Conservation (phyloP, 129 eudicot genomes). For the Kitagawia praeruptora region DNA sequence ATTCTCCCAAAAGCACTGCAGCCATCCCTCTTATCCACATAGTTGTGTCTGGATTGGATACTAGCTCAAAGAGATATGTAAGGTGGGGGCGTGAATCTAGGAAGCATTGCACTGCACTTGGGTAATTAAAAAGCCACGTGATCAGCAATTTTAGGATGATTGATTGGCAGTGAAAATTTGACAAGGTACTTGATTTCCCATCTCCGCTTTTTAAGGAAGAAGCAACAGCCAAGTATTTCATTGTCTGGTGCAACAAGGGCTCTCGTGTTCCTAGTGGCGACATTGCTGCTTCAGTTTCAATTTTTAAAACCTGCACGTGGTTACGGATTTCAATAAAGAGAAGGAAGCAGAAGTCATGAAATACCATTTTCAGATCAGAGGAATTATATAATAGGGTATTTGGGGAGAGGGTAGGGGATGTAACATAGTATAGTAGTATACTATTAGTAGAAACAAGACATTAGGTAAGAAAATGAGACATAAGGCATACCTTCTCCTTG, state of each 20-base stretch:
- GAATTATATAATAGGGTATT: neutral
- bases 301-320: constrained; percentile 57
- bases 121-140: constrained; percentile 73
- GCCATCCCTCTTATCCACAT: constrained; percentile 73
- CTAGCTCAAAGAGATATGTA: constrained; percentile 67
- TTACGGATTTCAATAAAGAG: neutral
- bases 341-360: neutral
- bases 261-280: constrained; percentile 59
- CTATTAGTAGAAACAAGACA: neutral
- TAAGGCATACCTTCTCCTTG: constrained; percentile 62
- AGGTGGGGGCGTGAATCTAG: constrained; percentile 86
- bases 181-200: constrained; percentile 49
- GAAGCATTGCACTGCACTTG: constrained; percentile 75
- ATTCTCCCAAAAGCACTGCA: constrained; percentile 74
- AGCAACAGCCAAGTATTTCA: constrained; percentile 86
- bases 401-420: neutral
- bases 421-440: neutral
- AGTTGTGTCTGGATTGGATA: constrained; percentile 48
- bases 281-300: constrained; percentile 62
- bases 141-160: constrained; percentile 73
- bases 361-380: neutral
- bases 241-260: constrained; percentile 86
- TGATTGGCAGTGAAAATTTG: constrained; percentile 50
- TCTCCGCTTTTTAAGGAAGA: constrained; percentile 65
- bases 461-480: neutral